These are phyloP conservation scores for Oryza rufipogon DNA, from an alignment of 176 grass and related monocot genomes.

Conservation along the genomic window DNA sequence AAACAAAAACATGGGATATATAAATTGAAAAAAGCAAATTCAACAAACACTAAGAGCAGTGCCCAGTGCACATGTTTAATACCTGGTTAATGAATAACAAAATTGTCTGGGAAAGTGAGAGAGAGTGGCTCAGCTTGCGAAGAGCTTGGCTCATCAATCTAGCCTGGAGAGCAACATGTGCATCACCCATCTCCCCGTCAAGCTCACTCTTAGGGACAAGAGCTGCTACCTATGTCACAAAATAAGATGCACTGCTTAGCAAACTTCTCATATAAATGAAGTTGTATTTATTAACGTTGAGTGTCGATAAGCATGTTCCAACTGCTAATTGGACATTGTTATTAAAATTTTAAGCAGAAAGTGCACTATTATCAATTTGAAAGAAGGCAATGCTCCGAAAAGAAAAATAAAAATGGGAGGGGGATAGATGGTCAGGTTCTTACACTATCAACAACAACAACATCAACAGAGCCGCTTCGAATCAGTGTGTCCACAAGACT, in stretches of 20 bases:
- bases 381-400: neutral
- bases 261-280: neutral
- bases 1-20: slow-evolving; percentile 6
- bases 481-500: slow-evolving; percentile 95
- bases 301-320: neutral
- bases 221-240: slow-evolving; percentile 75
- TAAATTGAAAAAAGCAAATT: neutral
- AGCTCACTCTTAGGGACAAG: slow-evolving; percentile 94
- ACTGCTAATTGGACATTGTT: slow-evolving; percentile 3
- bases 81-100: slow-evolving; percentile 98
- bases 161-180: slow-evolving; percentile 94
- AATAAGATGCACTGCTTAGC: slow-evolving; percentile 26
- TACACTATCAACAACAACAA: slow-evolving; percentile 99
- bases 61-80: neutral
- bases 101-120: slow-evolving; percentile 84
- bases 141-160: slow-evolving; percentile 97
- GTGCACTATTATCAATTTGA: slow-evolving; percentile 11
- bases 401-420: slow-evolving; percentile 23
- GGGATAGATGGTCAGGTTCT: slow-evolving; percentile 34
- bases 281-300: slow-evolving; percentile 1
- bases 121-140: slow-evolving; percentile 92
- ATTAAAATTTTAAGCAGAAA: slow-evolving; percentile 3
- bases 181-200: slow-evolving; percentile 98
- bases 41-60: neutral
- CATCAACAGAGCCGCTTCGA: slow-evolving; percentile 97